Evolutionary conservation across 441 rosid genomes (phyloP), one percentile per base, ranked within the genome.

Genomic region (Erodium moschatum): DNA sequence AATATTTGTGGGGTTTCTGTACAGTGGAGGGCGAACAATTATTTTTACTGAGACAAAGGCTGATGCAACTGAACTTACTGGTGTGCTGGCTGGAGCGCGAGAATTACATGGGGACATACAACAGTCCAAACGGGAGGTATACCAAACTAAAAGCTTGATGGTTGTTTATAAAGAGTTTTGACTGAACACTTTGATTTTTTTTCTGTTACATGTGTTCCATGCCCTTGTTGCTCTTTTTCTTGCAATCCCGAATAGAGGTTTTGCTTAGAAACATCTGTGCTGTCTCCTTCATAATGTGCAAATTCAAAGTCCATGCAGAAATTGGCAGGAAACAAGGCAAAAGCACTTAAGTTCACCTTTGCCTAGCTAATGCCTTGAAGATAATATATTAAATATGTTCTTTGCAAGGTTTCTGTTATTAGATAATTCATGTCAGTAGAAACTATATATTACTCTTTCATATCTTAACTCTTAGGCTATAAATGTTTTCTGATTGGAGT

Each of bases 91-190:
- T 24, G 97, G 93, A 56, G 87, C 98, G 6, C 84, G 92, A 50
- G 82, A 97, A 76, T 75, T 93, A 69, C 96, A 93, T 42, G 98
- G 98, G 58, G 98, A 93, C 69, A 91, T 93, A 33, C 93, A 91
- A 60, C 98, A 94, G 72, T 70, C 92, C 42, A 93, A 91, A 33
- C 93, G 97, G 20, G 98, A 94, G 96, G 98, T 94, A 79, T 60
- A 56, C 38, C 52, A 31, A 10, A 65, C 10, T 1, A 9, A 21
- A 20, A 20, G 29, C 0, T 58, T 18, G 64, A 58, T 58, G 64
- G 4, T 58, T 20, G 29, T 58, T 58, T 7, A 8, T 21, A 19
- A 56, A 56, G 24, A 56, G 6, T 18, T n/a, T 0, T 46, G 54
- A 46, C 16, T 13, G 54, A 8, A 8, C 54, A 0, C 5, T 13